Evolutionary conservation across 805 yeast species (phyloP).

Genomic region (Ogataea allantospora): DNA sequence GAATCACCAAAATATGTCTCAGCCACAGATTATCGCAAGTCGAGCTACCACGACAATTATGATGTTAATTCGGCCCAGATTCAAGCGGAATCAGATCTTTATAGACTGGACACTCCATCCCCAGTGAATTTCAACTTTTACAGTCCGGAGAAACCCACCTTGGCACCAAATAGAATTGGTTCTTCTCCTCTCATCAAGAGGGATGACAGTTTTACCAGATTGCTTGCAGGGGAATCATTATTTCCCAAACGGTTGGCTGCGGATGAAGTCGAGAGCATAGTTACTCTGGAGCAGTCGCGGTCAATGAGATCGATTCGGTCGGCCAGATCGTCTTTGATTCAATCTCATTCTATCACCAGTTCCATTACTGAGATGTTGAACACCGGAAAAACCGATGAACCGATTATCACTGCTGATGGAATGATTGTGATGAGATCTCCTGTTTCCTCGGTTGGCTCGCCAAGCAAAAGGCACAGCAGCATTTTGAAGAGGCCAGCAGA

Average conservation of each 20-base stretch:
- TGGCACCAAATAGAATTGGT: conserved; percentile 9
- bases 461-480: conserved; percentile 6
- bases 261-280: conserved; percentile 72
- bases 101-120: conserved; percentile 19
- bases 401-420: conserved; percentile 37
- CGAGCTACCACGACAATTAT: conserved; percentile 12
- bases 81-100: conserved; percentile 13
- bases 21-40: conserved; percentile 13
- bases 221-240: conserved; percentile 53
- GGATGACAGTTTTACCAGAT: conserved; percentile 19
- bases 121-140: conserved; percentile 10
- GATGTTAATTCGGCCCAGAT: conserved; percentile 18
- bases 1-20: conserved; percentile 17
- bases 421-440: conserved; percentile 43
- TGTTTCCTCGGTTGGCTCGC: conserved; percentile 15
- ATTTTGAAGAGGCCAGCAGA: conserved; percentile 9
- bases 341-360: conserved; percentile 18
- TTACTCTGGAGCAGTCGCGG: conserved; percentile 64
- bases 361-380: conserved; percentile 30
- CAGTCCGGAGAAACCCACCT: conserved; percentile 6
- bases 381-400: conserved; percentile 16
- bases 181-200: conserved; percentile 1
- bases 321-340: conserved; percentile 16
- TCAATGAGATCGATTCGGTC: conserved; percentile 60
- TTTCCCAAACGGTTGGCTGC: conserved; percentile 69